phyloP scores from a whole-genome alignment of 2,329 filamentous ascomycete species.

The Neoscytalidium dimidiatum region DNA sequence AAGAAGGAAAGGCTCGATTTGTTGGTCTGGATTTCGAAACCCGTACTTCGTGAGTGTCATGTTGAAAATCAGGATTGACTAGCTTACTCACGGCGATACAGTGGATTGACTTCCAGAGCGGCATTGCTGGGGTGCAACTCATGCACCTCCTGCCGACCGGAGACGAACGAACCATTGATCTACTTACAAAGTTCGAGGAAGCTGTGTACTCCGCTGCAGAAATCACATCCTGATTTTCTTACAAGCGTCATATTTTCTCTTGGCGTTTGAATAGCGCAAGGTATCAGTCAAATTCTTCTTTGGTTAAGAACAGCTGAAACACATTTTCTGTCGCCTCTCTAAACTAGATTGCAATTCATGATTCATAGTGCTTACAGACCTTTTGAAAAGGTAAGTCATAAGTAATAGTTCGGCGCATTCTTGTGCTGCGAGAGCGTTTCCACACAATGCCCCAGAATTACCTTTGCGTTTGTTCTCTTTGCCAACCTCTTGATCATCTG shows the following conservation, averaged over 20 bases:
- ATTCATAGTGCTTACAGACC: too few species aligned
- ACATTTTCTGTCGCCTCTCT: too few species aligned
- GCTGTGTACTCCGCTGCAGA: background rate
- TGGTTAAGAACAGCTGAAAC: too few species aligned
- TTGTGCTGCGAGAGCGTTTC: slow-evolving; percentile 29
- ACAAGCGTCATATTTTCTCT: too few species aligned
- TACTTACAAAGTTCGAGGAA: background rate
- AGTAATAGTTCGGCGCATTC: slow-evolving; percentile 30
- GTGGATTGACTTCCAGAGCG: background rate
- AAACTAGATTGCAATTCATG: too few species aligned
- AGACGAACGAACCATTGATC: background rate
- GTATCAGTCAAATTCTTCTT: too few species aligned
- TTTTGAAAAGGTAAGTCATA: too few species aligned
- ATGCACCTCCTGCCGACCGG: background rate
- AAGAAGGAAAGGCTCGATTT: background rate
- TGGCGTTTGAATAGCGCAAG: too few species aligned
- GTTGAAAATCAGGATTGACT: background rate
- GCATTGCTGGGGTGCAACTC: background rate
- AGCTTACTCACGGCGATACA: background rate
- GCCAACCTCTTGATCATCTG: slow-evolving; percentile 33
- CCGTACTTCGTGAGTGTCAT: background rate
- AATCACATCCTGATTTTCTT: too few species aligned
- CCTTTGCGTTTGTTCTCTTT: slow-evolving; percentile 29
- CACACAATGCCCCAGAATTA: slow-evolving; percentile 33
- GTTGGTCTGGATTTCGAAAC: background rate